Evolutionary conservation across 2,329 filamentous ascomycete species (phyloP).

Genomic region (Sphaerostilbella broomeana): DNA sequence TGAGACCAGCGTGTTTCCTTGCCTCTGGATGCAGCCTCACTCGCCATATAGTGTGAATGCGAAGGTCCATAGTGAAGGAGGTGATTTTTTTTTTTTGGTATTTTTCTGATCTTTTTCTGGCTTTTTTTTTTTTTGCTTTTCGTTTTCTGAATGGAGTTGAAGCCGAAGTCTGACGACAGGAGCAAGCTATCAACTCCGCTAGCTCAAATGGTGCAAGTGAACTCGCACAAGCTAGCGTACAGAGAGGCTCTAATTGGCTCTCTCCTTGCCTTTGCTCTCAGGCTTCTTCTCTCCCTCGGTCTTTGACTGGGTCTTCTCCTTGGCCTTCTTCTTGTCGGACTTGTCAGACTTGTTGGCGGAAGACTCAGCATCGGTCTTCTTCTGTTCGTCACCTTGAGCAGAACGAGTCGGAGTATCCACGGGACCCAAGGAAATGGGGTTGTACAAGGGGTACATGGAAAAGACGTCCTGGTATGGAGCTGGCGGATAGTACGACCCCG

Average conservation of each 20-base stretch:
- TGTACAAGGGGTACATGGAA: conserved; percentile 19
- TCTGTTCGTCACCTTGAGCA: not conserved
- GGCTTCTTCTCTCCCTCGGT: not conserved
- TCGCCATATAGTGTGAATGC: too few relatives aligned
- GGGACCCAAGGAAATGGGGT: conserved; percentile 7
- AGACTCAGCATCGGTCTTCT: not conserved
- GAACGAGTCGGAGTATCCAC: conserved; percentile 6
- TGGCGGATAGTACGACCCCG: not conserved
- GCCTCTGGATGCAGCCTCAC: too few relatives aligned
- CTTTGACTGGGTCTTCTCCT: not conserved
- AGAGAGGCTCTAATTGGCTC: not conserved
- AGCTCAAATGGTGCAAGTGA: too few relatives aligned
- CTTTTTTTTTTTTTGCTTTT: too few relatives aligned
- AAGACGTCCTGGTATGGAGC: conserved; percentile 6
- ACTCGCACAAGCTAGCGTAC: too few relatives aligned
- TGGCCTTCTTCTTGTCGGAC: not conserved
- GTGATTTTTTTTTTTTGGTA: too few relatives aligned
- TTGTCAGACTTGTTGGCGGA: conserved; percentile 1
- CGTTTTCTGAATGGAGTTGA: too few relatives aligned
- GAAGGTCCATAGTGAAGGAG: too few relatives aligned
- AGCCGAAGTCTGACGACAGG: too few relatives aligned
- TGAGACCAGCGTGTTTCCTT: too few relatives aligned
- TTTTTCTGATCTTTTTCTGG: too few relatives aligned
- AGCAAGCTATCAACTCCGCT: too few relatives aligned
- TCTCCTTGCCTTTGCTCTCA: conserved; percentile 4